These are phyloP conservation scores for Aspergillus brasiliensis DNA, from an alignment of 2,329 filamentous ascomycete genomes.

Conservation along the genomic window DNA sequence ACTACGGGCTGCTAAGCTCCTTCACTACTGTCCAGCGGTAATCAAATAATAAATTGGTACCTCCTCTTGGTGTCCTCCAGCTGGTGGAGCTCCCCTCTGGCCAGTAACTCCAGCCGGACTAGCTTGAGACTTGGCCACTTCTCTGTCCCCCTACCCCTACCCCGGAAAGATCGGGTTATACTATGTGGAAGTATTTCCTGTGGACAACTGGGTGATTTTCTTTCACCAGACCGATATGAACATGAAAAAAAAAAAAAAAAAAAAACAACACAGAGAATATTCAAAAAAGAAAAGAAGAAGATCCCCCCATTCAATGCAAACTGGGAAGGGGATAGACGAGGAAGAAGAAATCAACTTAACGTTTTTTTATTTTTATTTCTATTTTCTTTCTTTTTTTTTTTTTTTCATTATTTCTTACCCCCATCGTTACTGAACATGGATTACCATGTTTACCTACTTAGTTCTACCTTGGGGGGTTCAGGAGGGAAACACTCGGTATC, in stretches of 20 bases:
- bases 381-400: slow-evolving; percentile 8
- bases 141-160: neutral
- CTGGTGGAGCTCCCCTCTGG: neutral
- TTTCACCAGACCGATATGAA: neutral
- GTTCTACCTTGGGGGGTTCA: neutral
- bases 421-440: neutral
- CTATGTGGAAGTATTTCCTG: neutral
- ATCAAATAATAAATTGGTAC: slow-evolving; percentile 1
- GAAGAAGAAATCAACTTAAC: neutral
- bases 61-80: neutral
- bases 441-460: neutral
- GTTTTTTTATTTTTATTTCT: slow-evolving; percentile 9
- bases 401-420: neutral
- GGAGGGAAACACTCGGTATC: neutral
- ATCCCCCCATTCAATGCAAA: neutral
- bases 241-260: neutral
- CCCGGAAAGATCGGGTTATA: neutral
- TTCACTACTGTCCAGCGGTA: neutral
- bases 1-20: neutral
- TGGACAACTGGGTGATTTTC: neutral
- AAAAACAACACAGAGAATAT: too few relatives aligned
- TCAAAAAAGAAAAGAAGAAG: neutral
- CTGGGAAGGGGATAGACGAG: neutral
- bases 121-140: neutral
- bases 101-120: neutral